A percentile compares a stretch with the other conserved stretches of the same genome.
These are phyloP conservation scores for Dothistroma septosporum DNA, from an alignment of 2,329 filamentous ascomycete genomes.

Conservation along the genomic window DNA sequence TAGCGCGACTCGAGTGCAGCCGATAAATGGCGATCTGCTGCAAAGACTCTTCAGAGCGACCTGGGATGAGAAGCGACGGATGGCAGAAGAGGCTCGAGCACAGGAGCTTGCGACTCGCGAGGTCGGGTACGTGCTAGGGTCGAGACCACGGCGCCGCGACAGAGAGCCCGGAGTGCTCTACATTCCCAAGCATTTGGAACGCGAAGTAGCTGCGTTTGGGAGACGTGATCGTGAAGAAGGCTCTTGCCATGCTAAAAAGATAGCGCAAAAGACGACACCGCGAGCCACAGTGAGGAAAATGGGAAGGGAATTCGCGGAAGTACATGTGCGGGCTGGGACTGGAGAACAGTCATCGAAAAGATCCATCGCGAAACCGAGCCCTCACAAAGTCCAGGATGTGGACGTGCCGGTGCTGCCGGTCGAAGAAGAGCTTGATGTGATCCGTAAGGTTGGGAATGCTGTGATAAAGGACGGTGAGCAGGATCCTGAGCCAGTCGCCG, in stretches of 20 bases:
- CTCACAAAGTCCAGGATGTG: background rate
- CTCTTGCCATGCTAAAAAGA: background rate
- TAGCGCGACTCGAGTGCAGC: slow-evolving; percentile 8
- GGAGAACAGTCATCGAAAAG: background rate
- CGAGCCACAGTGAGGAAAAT: background rate
- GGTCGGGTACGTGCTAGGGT: background rate
- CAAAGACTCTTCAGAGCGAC: slow-evolving; percentile 21
- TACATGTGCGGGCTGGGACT: background rate
- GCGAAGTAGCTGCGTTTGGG: background rate
- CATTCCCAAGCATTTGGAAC: background rate
- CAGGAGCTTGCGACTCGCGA: background rate
- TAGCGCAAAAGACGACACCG: background rate
- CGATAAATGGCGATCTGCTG: slow-evolving; percentile 14
- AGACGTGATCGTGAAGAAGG: background rate
- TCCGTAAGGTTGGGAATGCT: background rate
- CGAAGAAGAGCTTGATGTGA: background rate
- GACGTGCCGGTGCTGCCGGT: background rate
- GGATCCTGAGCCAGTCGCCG: background rate
- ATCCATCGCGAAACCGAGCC: background rate
- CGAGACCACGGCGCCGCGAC: background rate
- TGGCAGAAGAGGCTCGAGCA: slow-evolving; percentile 9
- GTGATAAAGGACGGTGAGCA: background rate
- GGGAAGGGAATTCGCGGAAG: background rate
- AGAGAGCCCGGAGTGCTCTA: background rate
- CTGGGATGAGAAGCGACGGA: slow-evolving; percentile 19